These are phyloP conservation scores for Neurospora tetrasperma DNA, from an alignment of 495 filamentous ascomycete genomes.

Conservation along the genomic window DNA sequence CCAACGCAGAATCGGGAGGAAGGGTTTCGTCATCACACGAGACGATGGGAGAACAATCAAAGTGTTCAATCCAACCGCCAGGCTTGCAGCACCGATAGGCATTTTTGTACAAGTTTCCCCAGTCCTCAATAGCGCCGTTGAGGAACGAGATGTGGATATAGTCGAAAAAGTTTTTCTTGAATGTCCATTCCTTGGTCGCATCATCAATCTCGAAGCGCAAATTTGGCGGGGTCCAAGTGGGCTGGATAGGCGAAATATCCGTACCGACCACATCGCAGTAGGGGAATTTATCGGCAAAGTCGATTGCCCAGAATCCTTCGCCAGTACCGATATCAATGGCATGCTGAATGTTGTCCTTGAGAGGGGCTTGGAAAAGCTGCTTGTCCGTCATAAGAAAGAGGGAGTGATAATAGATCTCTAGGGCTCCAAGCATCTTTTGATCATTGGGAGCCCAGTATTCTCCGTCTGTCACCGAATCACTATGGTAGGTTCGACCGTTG, in stretches of 20 bases:
- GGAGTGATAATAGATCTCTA: not conserved
- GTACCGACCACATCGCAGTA: constrained; percentile 43
- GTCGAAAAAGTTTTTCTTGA: constrained; percentile 45
- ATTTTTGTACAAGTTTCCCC: constrained; percentile 33
- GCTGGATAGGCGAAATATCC: constrained; percentile 38
- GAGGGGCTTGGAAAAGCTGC: not conserved
- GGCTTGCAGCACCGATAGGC: constrained; percentile 27
- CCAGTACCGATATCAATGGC: not conserved
- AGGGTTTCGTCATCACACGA: constrained; percentile 22
- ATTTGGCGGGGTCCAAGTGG: constrained; percentile 10
- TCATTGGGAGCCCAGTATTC: not conserved
- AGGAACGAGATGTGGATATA: constrained; percentile 52
- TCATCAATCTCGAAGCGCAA: constrained; percentile 46
- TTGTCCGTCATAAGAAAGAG: not conserved
- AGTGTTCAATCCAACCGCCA: constrained; percentile 28
- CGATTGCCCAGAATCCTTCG: constrained; percentile 10
- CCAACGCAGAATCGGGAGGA: not conserved
- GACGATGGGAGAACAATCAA: constrained; percentile 15
- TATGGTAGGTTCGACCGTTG: constrained; percentile 28
- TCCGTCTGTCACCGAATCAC: constrained; percentile 4
- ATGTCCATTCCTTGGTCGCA: constrained; percentile 43
- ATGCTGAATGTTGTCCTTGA: not conserved
- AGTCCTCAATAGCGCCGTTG: constrained; percentile 45
- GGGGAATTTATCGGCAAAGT: constrained; percentile 48
- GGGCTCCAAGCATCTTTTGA: not conserved